Percentiles rank a stretch among this genome's conserved stretches.
Conservation (phyloP, 164 flowering plant genomes). For the Aristolochia fimbriata region DNA sequence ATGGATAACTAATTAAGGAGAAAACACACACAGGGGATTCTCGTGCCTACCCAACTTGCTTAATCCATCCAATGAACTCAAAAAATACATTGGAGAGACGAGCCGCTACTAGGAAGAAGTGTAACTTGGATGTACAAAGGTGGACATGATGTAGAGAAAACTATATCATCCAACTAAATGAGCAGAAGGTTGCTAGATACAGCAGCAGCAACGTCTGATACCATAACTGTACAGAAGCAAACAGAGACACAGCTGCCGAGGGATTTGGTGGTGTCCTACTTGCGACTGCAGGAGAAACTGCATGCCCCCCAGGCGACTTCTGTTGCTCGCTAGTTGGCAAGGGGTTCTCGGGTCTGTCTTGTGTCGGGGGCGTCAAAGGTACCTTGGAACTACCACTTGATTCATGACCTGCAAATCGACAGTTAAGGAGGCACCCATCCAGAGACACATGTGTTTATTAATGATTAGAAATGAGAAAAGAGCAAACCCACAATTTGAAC, state of each 20-base stretch:
- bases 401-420: conserved; percentile 50
- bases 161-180: neutral
- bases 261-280: conserved; percentile 54
- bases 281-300: conserved; percentile 77
- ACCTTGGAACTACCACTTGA: conserved; percentile 10
- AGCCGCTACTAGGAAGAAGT: neutral
- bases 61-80: too few species aligned
- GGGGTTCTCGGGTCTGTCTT: conserved; percentile 37
- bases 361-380: conserved; percentile 31
- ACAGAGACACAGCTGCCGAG: conserved; percentile 27
- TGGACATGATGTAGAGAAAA: neutral
- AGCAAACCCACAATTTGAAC: conserved; percentile 61
- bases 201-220: conserved; percentile 14
- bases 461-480: neutral
- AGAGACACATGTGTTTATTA: neutral
- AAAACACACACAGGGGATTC: too few species aligned
- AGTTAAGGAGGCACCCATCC: neutral
- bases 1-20: too few species aligned
- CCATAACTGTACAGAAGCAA: conserved; percentile 9
- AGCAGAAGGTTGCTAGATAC: neutral
- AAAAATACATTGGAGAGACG: conserved; percentile 15
- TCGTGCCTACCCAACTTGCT: too few species aligned
- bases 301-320: conserved; percentile 36
- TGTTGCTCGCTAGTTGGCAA: conserved; percentile 81
- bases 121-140: too few species aligned